phyloP scores from a whole-genome alignment of 2,329 filamentous ascomycete genomes.

The Epichloe brachyelytri region DNA sequence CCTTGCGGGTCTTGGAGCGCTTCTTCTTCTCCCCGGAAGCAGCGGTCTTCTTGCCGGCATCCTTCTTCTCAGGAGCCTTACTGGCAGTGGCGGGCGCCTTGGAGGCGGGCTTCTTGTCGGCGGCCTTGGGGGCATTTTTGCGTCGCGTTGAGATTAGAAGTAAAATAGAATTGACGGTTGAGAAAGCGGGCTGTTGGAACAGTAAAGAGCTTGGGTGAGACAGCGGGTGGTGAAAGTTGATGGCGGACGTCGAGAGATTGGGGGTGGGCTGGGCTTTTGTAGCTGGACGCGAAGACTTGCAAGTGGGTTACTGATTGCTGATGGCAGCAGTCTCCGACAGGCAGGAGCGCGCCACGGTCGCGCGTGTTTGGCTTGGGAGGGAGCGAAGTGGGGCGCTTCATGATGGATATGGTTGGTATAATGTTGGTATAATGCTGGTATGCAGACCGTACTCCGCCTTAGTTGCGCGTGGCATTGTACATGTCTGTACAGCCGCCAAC shows the following conservation, averaged over 20 bases:
- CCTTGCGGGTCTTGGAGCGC: conserved; percentile 99
- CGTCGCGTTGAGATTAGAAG: conserved; percentile 11
- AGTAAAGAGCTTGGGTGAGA: conserved; percentile 17
- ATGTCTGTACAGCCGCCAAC: too few species aligned
- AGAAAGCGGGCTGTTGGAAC: conserved; percentile 3
- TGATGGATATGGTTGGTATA: neutral
- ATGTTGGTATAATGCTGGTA: neutral
- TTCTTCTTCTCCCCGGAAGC: conserved; percentile 99
- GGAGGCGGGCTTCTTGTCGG: conserved; percentile 97
- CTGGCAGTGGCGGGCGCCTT: conserved; percentile 75
- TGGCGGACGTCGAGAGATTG: conserved; percentile 33
- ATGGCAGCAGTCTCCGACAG: conserved; percentile 9
- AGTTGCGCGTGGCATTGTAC: too few species aligned
- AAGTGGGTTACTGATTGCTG: conserved; percentile 45
- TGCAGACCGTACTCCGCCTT: neutral
- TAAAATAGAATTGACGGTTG: conserved; percentile 6
- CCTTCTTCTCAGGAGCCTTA: conserved; percentile 85
- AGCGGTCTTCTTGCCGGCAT: conserved; percentile 99
- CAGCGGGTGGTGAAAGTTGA: conserved; percentile 29
- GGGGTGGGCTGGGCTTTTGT: conserved; percentile 46
- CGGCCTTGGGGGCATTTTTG: conserved; percentile 94
- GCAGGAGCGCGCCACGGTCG: conserved; percentile 7
- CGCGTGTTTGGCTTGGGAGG: conserved; percentile 5
- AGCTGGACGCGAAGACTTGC: conserved; percentile 40
- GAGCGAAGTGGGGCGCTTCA: conserved; percentile 3